These are phyloP conservation scores for Exophiala sp. DNA, from an alignment of 2,329 filamentous ascomycete genomes.

Conservation along the genomic window DNA sequence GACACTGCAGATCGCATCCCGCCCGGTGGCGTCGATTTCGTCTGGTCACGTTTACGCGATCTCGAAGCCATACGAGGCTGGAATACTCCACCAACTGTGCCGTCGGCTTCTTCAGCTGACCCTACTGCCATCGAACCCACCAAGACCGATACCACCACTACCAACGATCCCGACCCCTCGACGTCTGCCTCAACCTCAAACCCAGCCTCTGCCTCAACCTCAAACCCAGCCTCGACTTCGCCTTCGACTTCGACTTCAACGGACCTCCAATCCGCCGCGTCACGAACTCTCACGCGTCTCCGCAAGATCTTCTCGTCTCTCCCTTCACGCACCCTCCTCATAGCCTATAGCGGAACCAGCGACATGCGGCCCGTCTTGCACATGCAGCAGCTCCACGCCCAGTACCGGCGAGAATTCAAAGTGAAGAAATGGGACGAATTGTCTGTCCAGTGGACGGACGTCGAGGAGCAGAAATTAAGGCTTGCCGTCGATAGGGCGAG, in stretches of 20 bases:
- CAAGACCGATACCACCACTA: not conserved
- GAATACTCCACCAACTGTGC: slow-evolving; percentile 31
- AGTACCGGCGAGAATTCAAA: slow-evolving; percentile 52
- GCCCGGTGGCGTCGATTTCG: slow-evolving; percentile 53
- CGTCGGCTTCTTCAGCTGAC: no score
- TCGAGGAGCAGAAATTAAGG: slow-evolving; percentile 55
- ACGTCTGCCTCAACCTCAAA: slow-evolving; percentile 6
- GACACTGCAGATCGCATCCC: slow-evolving; percentile 35
- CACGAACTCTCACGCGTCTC: slow-evolving; percentile 50
- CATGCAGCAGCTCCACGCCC: slow-evolving; percentile 52
- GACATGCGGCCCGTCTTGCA: slow-evolving; percentile 54
- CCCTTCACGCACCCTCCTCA: slow-evolving; percentile 51
- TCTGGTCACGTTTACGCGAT: slow-evolving; percentile 58
- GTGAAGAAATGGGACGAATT: slow-evolving; percentile 59
- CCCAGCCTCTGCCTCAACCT: slow-evolving; percentile 9
- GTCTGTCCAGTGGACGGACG: slow-evolving; percentile 59
- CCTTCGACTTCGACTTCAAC: slow-evolving; percentile 11
- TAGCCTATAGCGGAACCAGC: slow-evolving; percentile 60
- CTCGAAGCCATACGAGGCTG: slow-evolving; percentile 56
- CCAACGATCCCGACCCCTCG: not conserved
- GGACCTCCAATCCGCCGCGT: slow-evolving; percentile 41
- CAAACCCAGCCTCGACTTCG: slow-evolving; percentile 2
- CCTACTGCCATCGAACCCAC: no score
- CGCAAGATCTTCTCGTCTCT: slow-evolving; percentile 50
- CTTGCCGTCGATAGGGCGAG: slow-evolving; percentile 52